Evolutionary conservation across 2,329 filamentous ascomycete genomes (phyloP).

Genomic region (Neodidymelliopsis sp.): DNA sequence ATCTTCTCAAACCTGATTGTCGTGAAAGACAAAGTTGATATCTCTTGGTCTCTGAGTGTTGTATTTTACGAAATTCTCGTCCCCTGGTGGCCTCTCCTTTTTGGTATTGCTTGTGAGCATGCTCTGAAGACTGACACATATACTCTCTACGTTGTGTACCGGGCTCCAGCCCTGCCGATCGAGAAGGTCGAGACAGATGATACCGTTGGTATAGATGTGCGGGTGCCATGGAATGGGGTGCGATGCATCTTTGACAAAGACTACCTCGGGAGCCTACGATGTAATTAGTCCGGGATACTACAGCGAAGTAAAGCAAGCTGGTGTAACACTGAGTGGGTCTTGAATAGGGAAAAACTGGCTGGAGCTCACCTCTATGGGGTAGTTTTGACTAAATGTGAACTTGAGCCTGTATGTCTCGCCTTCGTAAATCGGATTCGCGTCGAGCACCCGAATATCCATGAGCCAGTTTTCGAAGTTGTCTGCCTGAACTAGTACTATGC

Average conservation of each 20-base stretch:
- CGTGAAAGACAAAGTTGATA: constrained; percentile 93
- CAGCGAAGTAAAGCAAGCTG: background rate
- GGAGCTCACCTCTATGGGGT: constrained; percentile 75
- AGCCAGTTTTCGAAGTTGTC: constrained; percentile 90
- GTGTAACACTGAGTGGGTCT: background rate
- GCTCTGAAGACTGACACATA: constrained; percentile 97
- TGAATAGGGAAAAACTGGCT: background rate
- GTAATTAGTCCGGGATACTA: no score
- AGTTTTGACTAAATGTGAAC: constrained; percentile 82
- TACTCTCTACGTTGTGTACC: constrained; percentile 94
- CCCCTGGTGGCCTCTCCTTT: constrained; percentile 87
- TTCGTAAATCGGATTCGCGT: constrained; percentile 86
- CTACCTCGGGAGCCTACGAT: constrained; percentile 95
- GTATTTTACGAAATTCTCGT: constrained; percentile 84
- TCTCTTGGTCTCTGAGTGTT: constrained; percentile 84
- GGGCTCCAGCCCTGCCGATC: constrained; percentile 91
- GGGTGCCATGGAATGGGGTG: constrained; percentile 88
- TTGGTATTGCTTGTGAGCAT: constrained; percentile 97
- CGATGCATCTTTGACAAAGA: constrained; percentile 72
- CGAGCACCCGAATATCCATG: constrained; percentile 89
- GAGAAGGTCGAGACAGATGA: constrained; percentile 95
- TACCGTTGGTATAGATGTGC: constrained; percentile 97
- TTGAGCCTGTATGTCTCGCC: constrained; percentile 83
- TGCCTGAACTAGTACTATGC: constrained; percentile 80
- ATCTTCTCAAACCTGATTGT: constrained; percentile 66